Base-by-base conservation (phyloP, 192 early-diverging fungal species). In the Umbelopsis ramanniana region DNA sequence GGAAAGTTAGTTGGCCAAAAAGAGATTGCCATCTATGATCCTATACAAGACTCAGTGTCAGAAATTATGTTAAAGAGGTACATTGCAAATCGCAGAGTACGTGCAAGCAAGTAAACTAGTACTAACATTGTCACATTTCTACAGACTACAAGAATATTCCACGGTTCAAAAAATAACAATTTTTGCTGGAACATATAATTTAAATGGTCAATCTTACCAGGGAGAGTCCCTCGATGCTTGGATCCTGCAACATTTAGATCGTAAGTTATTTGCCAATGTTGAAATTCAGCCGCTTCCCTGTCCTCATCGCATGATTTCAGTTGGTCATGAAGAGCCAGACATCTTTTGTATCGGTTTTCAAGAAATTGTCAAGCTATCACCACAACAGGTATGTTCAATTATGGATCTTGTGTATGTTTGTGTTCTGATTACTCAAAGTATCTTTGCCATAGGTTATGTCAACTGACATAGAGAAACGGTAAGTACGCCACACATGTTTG, bases 281-380 rank as follows among this genome's bases (percentile, higher is more conserved):
- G 14, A 40, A 21, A 15, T 24, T 24, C 6, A n/a, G 40, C 11
- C 8, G 11, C 11, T 43, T 43, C 0, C 6, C 15, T 10, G 0
- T n/a, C 6, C 48, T 50, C 15, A 50, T 21, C 14, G 17, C 3
- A 8, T 19, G 1, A 4, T 43, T 21, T n/a, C 7, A 50, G 48
- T 50, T 17, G 43, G 46, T 45, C 26, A 71, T 12, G 73, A 76
- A 17, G 81, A 84, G 4, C 95, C 97, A 0, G 92, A 99, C 71
- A 73, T 98, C 21, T 86, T 90, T 29, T 91, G 91, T 1, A 90
- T 98, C 74, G 97, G 95, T 14, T 93, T 98, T 60, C 96, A 99
- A 75, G 98, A 99, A 75, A 89, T 99, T 26, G 96, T 99, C n/a
- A 92, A 97, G 77, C 79, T 99, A 52, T 94, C 79, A 19, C 81